Percentiles rank a stretch among this genome's conserved stretches.
phyloP scores from a whole-genome alignment of 441 rosid genomes.

The Populus hybrid region DNA sequence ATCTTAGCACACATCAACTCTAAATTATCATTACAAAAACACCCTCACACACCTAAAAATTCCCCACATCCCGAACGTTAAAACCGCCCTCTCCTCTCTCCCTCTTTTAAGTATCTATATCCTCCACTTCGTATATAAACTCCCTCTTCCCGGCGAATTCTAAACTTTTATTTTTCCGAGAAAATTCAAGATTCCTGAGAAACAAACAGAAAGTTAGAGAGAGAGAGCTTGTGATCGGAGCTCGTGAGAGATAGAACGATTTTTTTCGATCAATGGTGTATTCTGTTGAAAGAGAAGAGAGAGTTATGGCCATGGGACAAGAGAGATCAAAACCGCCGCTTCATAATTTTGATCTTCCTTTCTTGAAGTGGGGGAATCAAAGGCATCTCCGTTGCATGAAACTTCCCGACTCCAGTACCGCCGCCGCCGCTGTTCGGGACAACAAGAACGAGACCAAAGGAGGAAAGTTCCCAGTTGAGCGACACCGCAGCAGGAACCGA shows the following conservation, averaged over 20 bases:
- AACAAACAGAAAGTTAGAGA: conserved; percentile 1
- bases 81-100: conserved; percentile 30
- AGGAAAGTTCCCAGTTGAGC: not conserved
- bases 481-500: not conserved
- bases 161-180: not conserved
- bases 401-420: not conserved
- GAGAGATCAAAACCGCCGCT: conserved; percentile 70
- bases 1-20: conserved; percentile 4
- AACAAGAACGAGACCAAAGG: not conserved
- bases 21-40: conserved; percentile 4
- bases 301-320: conserved; percentile 39
- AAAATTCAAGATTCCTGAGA: not conserved
- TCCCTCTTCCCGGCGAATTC: conserved; percentile 47
- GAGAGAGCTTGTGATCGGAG: not conserved
- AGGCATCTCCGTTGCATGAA: conserved; percentile 51
- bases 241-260: not conserved
- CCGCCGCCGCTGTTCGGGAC: not conserved
- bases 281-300: conserved; percentile 24
- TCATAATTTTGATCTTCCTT: conserved; percentile 76
- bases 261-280: conserved; percentile 43
- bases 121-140: conserved; percentile 31
- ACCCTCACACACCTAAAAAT: not conserved
- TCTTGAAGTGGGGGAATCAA: conserved; percentile 80
- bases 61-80: conserved; percentile 41
- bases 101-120: not conserved